Base-by-base conservation (phyloP, 305 asterid species). In the Rubia peregrina region DNA sequence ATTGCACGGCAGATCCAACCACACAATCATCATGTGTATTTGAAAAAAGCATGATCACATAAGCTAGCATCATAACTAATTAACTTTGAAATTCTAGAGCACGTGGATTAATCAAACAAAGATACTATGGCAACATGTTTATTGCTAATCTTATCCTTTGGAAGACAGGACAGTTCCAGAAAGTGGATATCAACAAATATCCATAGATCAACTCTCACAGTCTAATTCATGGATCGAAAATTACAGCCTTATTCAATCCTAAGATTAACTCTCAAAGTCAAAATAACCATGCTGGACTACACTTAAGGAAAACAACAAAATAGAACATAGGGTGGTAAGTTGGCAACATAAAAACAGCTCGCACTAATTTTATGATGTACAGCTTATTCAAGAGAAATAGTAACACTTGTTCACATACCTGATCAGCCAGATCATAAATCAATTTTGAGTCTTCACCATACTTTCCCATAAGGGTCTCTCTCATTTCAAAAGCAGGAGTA, bases 391-490 rank as follows among this genome's bases (percentile, higher is more conserved):
- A 4, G 38, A 7, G 38, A 21, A 38, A 51, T 17, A 7, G 4
- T n/a, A n/a, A 48, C 48, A 40, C 2, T 10, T 38, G 51, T 53
- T 49, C 0, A 38, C 4, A 6, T 75, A 85, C 99, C 97, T 91
- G 98, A 81, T 94, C 99, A 56, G 96, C 97, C 59, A 94, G 91
- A 82, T 94, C 96, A 81, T 89, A 94, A 62, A 94, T 89, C 83
- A 94, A 85, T 79, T 89, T 94, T 40, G 98, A 88, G 82, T 94
- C 98, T 81, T 94, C 99, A 14, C 98, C 98, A 76, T 91, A 94
- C 74, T 91, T 94, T 3, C 98, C 99, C 90, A 81, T 91, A 65
- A 94, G 96, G 57, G 97, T 91, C 80, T 94, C 99, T 74, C 97
- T 84, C 89, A 94, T 59, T 77, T 94, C 99, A 82, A 94, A 94